Evolutionary conservation across 352 stramenopile genomes (phyloP).

Genomic region (Globisporangium cylindrosporum): DNA sequence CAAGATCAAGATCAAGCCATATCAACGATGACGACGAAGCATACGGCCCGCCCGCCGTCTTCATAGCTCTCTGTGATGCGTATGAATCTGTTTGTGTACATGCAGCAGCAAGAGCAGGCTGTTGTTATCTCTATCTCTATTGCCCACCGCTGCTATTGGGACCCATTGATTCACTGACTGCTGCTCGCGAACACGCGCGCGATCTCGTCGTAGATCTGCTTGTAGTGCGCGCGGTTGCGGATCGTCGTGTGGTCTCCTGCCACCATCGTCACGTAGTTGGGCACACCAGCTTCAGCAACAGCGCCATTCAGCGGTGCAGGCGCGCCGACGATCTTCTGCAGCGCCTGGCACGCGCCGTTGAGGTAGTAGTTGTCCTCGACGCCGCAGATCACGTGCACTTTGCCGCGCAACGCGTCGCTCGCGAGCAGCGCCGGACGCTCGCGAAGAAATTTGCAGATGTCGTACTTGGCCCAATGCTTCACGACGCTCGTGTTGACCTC

Average conservation of each 20-base stretch:
- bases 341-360: slow-evolving; percentile 53
- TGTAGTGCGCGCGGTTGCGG: slow-evolving; percentile 61
- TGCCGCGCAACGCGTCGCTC: slow-evolving; percentile 39
- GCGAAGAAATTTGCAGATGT: slow-evolving; percentile 59
- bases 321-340: slow-evolving; percentile 49
- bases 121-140: slow-evolving; percentile 4
- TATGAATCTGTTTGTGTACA: background rate
- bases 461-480: slow-evolving; percentile 55
- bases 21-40: background rate
- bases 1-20: background rate
- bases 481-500: slow-evolving; percentile 60
- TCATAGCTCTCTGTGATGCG: background rate
- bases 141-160: slow-evolving; percentile 3
- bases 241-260: slow-evolving; percentile 72
- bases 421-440: slow-evolving; percentile 34
- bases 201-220: slow-evolving; percentile 63
- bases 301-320: slow-evolving; percentile 12
- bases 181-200: slow-evolving; percentile 23
- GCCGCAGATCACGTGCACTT: slow-evolving; percentile 74
- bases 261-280: slow-evolving; percentile 69
- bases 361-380: slow-evolving; percentile 79
- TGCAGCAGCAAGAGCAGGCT: background rate
- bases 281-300: slow-evolving; percentile 17
- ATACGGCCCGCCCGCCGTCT: background rate
- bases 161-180: background rate